Percentiles rank a stretch among this genome's conserved stretches.
Evolutionary conservation across 306 rosid species (phyloP).

Genomic region (Quercus rubra): DNA sequence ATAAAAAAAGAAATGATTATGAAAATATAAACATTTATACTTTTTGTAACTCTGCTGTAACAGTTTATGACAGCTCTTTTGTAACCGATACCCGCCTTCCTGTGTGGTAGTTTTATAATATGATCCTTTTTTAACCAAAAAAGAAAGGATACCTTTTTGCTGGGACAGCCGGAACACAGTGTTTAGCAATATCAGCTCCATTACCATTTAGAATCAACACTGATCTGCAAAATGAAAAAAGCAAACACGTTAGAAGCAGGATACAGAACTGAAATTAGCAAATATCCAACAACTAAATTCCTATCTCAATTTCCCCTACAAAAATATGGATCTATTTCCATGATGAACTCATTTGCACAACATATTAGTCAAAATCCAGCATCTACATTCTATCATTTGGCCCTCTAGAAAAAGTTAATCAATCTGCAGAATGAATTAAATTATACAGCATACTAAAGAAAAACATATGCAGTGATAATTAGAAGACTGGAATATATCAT

Average conservation of each 20-base stretch:
- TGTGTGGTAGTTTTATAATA: too few species aligned
- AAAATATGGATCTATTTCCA: neutral
- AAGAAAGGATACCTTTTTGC: slow-evolving; percentile 35
- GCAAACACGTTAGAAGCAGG: neutral
- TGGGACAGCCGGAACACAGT: slow-evolving; percentile 51
- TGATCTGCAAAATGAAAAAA: slow-evolving; percentile 36
- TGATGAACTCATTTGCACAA: neutral
- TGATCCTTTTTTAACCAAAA: neutral
- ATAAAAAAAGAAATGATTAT: neutral
- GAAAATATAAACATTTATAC: neutral
- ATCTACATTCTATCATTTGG: too few species aligned
- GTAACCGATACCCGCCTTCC: too few species aligned
- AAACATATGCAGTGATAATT: too few species aligned
- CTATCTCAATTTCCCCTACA: neutral
- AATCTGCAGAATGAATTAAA: too few species aligned
- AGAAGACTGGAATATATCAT: too few species aligned
- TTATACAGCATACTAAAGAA: too few species aligned
- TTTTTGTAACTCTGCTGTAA: neutral
- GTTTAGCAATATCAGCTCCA: slow-evolving; percentile 58
- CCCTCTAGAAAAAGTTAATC: too few species aligned
- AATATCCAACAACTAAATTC: neutral
- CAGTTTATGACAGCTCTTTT: too few species aligned
- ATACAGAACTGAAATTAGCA: neutral
- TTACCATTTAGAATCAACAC: slow-evolving; percentile 47
- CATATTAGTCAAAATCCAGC: too few species aligned